A percentile compares a stretch with the other conserved stretches of the same genome.
phyloP scores from a whole-genome alignment of 495 filamentous ascomycete species.

The Amphirosellinia nigrospora region DNA sequence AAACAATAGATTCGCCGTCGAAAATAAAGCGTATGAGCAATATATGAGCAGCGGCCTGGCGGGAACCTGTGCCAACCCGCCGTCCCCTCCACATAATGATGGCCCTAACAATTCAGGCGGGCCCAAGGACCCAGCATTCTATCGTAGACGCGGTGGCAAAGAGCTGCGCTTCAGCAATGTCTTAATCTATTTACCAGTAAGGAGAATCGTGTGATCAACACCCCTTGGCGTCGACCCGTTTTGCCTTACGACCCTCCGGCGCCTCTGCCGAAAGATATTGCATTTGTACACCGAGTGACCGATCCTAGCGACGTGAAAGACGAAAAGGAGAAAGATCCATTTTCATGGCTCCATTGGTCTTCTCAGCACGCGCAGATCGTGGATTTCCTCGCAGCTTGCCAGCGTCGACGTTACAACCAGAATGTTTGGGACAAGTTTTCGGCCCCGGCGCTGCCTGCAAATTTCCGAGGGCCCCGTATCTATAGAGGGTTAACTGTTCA shows the following conservation, averaged over 20 bases:
- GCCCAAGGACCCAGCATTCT: conserved; percentile 14
- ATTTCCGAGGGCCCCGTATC: conserved; percentile 31
- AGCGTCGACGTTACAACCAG: conserved; percentile 33
- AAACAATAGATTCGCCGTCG: conserved; percentile 9
- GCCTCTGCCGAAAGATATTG: conserved; percentile 29
- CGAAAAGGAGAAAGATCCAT: conserved; percentile 31
- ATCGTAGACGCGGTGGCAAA: conserved; percentile 44
- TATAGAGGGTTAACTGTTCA: conserved; percentile 34
- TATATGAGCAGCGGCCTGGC: not conserved
- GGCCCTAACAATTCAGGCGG: not conserved
- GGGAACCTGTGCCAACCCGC: not conserved
- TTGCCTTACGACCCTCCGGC: conserved; percentile 37
- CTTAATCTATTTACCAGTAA: conserved; percentile 38
- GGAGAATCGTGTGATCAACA: conserved; percentile 33
- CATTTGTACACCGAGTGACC: conserved; percentile 30
- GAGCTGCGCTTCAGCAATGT: conserved; percentile 48
- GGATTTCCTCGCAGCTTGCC: conserved; percentile 28
- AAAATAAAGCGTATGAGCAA: conserved; percentile 17
- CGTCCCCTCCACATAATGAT: conserved; percentile 4
- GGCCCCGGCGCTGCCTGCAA: conserved; percentile 32
- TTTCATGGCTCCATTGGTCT: conserved; percentile 33
- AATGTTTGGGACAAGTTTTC: conserved; percentile 29
- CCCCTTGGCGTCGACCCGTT: conserved; percentile 38
- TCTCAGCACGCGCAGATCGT: conserved; percentile 25
- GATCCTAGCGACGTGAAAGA: conserved; percentile 18